Conservation (phyloP, 257 asterid genomes). For the Linaria vulgaris region DNA sequence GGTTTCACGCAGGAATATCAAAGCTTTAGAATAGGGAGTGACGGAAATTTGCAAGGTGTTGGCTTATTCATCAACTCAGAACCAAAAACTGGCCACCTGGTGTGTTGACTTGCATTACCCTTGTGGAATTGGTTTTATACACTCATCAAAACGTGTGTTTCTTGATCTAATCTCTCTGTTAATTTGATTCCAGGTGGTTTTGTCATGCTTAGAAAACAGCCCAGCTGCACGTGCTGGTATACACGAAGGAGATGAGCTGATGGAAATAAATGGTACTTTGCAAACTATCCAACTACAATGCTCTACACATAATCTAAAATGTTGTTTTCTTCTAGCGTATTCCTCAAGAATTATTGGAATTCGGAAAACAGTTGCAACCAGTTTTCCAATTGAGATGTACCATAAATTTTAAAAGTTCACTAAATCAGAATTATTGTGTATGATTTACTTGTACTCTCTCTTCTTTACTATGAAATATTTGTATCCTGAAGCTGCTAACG, state of each 20-base stretch:
- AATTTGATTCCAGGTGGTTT: constrained; percentile 59
- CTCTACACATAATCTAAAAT: no score
- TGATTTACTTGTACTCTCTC: background rate
- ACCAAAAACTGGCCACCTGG: constrained; percentile 84
- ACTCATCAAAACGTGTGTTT: background rate
- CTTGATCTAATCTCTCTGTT: background rate
- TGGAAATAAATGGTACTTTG: constrained; percentile 77
- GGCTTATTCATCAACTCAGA: constrained; percentile 75
- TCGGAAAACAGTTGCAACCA: no score
- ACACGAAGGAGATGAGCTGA: constrained; percentile 84
- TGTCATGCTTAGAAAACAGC: constrained; percentile 83
- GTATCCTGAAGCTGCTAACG: background rate
- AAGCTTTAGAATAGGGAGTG: constrained; percentile 86
- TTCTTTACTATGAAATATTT: background rate
- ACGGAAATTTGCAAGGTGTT: constrained; percentile 96
- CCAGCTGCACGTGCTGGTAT: constrained; percentile 99
- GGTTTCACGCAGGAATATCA: constrained; percentile 72
- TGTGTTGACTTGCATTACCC: constrained; percentile 32
- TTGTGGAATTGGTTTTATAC: no score
- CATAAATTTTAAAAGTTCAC: background rate
- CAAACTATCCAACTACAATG: constrained; percentile 1
- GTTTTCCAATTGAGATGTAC: no score
- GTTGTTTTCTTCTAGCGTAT: no score
- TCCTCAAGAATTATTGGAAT: no score
- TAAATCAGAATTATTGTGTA: background rate